Percentiles rank a stretch among this genome's conserved stretches.
Evolutionary conservation across 2,329 filamentous ascomycete species (phyloP).

Genomic region (Talaromyces sp.): DNA sequence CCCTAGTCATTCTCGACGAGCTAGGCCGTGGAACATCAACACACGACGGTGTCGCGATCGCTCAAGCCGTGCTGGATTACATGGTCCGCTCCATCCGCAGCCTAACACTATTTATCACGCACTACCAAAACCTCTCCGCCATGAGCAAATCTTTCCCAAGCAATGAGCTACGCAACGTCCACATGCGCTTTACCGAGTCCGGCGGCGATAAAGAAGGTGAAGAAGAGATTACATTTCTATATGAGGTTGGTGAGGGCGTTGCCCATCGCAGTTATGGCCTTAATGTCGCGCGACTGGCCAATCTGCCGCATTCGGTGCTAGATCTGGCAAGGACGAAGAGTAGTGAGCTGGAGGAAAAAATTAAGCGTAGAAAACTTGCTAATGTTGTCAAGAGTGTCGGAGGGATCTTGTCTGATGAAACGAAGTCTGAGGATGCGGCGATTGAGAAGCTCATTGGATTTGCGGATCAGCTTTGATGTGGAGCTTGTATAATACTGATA

Average conservation of each 20-base stretch:
- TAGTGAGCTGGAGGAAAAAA: conserved; percentile 70
- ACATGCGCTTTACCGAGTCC: conserved; percentile 79
- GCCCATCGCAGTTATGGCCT: conserved; percentile 92
- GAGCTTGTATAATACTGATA: not conserved
- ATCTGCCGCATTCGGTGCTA: conserved; percentile 71
- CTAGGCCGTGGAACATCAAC: conserved; percentile 90
- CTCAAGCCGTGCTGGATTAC: conserved; percentile 83
- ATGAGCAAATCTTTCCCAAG: conserved; percentile 66
- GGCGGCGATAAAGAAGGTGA: conserved; percentile 49
- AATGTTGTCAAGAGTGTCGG: conserved; percentile 32
- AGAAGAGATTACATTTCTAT: conserved; percentile 87
- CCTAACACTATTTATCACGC: conserved; percentile 92
- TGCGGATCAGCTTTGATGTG: conserved; percentile 17
- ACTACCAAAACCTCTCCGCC: conserved; percentile 84
- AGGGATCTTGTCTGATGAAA: conserved; percentile 20
- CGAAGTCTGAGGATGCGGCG: conserved; percentile 20
- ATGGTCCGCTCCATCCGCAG: conserved; percentile 71
- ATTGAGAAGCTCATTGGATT: conserved; percentile 29
- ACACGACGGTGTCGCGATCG: conserved; percentile 94
- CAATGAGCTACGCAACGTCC: conserved; percentile 74
- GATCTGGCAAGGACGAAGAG: conserved; percentile 79
- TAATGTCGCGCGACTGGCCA: conserved; percentile 85
- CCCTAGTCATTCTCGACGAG: conserved; percentile 89
- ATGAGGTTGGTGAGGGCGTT: conserved; percentile 85
- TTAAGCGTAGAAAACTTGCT: conserved; percentile 60